Conservation (phyloP, 768 basidiomycete genomes). For the Hericium alpestre region DNA sequence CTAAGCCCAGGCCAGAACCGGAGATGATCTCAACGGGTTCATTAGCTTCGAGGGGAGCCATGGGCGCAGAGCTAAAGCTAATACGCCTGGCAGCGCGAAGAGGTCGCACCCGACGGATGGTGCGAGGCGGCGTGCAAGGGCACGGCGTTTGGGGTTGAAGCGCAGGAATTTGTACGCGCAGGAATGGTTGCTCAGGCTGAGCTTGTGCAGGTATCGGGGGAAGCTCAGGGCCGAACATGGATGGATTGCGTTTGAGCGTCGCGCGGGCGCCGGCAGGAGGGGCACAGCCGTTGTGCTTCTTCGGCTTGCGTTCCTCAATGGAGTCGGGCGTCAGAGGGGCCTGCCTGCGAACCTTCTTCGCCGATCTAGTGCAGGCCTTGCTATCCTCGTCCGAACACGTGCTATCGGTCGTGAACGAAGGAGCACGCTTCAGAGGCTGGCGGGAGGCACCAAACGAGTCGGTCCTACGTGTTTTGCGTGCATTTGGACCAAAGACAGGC, state of each 20-base stretch:
- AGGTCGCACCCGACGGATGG: conserved; percentile 16
- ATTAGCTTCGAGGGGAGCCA: neutral
- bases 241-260: conserved; percentile 10
- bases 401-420: conserved; percentile 4
- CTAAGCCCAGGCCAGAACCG: conserved; percentile 22
- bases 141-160: conserved; percentile 49
- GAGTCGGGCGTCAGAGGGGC: conserved; percentile 1
- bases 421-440: conserved; percentile 12
- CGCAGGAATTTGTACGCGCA: conserved; percentile 21
- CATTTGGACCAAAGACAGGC: conserved; percentile 5
- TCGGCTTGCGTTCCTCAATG: neutral
- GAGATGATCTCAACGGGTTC: conserved; percentile 14
- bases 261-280: conserved; percentile 3
- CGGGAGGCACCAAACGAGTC: conserved; percentile 6
- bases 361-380: conserved; percentile 3
- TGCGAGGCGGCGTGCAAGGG: conserved; percentile 58
- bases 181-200: conserved; percentile 1
- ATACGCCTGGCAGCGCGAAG: conserved; percentile 12
- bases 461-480: conserved; percentile 2
- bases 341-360: conserved; percentile 11
- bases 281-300: neutral
- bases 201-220: conserved; percentile 4
- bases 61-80: conserved; percentile 10
- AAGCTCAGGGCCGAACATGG: conserved; percentile 12
- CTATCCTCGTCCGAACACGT: neutral